These are phyloP conservation scores for Hemisphaericaspora xylofermentans DNA, from an alignment of 1,139 yeast species.

Conservation along the genomic window DNA sequence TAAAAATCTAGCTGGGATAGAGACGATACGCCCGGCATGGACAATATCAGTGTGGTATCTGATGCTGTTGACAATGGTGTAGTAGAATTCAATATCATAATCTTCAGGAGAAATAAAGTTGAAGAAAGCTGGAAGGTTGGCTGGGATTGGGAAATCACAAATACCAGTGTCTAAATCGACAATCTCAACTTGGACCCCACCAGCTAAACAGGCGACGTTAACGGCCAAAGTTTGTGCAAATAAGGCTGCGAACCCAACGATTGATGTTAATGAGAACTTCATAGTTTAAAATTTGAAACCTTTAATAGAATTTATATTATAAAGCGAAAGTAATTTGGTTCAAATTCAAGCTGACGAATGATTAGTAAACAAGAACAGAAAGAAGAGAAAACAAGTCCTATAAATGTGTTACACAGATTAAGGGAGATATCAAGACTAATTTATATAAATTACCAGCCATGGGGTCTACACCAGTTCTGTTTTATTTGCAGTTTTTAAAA, in stretches of 20 bases:
- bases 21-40: constrained; percentile 35
- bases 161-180: constrained; percentile 44
- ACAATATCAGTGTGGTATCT: constrained; percentile 38
- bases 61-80: constrained; percentile 23
- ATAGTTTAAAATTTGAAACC: constrained; percentile 4
- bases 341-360: background rate
- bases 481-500: too few species aligned
- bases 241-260: constrained; percentile 19
- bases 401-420: too few species aligned
- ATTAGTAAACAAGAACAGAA: background rate
- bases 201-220: constrained; percentile 39
- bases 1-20: constrained; percentile 32
- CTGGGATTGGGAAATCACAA: constrained; percentile 41
- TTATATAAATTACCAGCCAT: too few species aligned
- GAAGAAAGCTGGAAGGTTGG: constrained; percentile 26
- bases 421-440: too few species aligned
- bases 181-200: constrained; percentile 31
- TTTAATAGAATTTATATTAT: background rate
- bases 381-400: constrained; percentile 2
- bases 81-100: constrained; percentile 39
- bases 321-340: constrained; percentile 7
- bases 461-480: too few species aligned
- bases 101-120: constrained; percentile 30
- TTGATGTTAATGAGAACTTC: constrained; percentile 12
- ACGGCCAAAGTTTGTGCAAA: constrained; percentile 24